These are phyloP conservation scores for Nemania sp. DNA, from an alignment of 2,329 filamentous ascomycete species.

Conservation along the genomic window DNA sequence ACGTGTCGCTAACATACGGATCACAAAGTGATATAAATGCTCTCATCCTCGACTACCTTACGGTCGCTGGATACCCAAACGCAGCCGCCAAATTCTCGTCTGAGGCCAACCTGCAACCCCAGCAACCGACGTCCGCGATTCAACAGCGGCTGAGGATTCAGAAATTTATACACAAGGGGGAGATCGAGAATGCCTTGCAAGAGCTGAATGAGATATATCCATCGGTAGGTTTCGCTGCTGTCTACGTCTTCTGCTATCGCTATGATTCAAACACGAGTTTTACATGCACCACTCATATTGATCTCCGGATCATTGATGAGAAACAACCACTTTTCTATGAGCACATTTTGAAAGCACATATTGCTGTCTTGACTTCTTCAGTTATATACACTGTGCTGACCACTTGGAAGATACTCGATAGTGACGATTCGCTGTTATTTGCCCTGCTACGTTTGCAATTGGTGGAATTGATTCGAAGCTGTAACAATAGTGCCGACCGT, in stretches of 20 bases:
- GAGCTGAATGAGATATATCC: slow-evolving; percentile 87
- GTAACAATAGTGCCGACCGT: slow-evolving; percentile 65
- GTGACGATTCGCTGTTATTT: slow-evolving; percentile 82
- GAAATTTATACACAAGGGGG: slow-evolving; percentile 80
- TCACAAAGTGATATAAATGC: slow-evolving; percentile 83
- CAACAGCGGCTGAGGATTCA: slow-evolving; percentile 80
- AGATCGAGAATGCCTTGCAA: slow-evolving; percentile 84
- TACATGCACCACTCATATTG: slow-evolving; percentile 99
- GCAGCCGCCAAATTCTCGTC: slow-evolving; percentile 91
- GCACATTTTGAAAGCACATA: slow-evolving; percentile 38
- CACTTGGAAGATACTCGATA: slow-evolving; percentile 75
- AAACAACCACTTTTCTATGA: slow-evolving; percentile 78
- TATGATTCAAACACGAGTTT: slow-evolving; percentile 92
- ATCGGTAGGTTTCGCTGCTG: slow-evolving; percentile 66
- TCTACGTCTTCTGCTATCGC: slow-evolving; percentile 43
- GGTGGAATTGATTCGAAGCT: slow-evolving; percentile 85
- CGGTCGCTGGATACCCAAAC: slow-evolving; percentile 90
- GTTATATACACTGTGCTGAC: slow-evolving; percentile 25
- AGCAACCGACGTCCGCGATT: slow-evolving; percentile 73
- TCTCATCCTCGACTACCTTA: slow-evolving; percentile 94
- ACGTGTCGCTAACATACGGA: slow-evolving; percentile 22
- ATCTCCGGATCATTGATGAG: slow-evolving; percentile 87
- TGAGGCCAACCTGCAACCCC: slow-evolving; percentile 83
- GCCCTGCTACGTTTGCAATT: slow-evolving; percentile 86
- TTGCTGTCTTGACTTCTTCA: not conserved